A percentile compares a stretch with the other conserved stretches of the same genome.
These are phyloP conservation scores for Neocallimastix lanati DNA, from an alignment of 192 early-diverging fungal genomes.

Conservation along the genomic window DNA sequence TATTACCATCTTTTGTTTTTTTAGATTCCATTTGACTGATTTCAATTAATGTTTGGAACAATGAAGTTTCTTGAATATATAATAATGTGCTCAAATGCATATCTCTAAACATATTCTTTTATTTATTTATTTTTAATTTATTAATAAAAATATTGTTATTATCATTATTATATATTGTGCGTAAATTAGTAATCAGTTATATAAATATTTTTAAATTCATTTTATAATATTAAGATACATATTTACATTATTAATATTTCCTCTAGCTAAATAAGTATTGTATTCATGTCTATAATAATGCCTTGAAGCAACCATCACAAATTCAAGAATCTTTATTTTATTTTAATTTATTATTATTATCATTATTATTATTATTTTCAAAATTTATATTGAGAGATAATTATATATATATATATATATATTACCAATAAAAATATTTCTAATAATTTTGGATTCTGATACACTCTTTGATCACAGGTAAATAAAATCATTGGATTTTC, in stretches of 20 bases:
- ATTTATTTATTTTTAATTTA: too few species aligned
- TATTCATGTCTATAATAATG: neutral
- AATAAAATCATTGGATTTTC: neutral
- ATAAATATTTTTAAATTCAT: too few species aligned
- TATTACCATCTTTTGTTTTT: neutral
- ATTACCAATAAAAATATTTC: neutral
- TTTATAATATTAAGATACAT: too few species aligned
- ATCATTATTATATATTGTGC: too few species aligned
- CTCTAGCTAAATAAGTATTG: neutral
- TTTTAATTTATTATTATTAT: too few species aligned
- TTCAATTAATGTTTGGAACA: neutral
- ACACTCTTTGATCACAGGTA: neutral
- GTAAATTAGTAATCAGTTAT: too few species aligned
- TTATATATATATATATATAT: neutral
- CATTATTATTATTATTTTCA: too few species aligned
- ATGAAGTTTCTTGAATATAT: neutral
- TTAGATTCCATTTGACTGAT: neutral
- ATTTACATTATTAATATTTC: neutral
- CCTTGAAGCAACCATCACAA: neutral
- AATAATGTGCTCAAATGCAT: neutral
- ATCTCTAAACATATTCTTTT: neutral
- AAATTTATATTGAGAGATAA: too few species aligned
- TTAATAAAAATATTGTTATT: too few species aligned
- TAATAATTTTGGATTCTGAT: neutral
- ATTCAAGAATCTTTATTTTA: neutral